A percentile compares a stretch with the other conserved stretches of the same genome.
Conservation (phyloP, 257 asterid species). For the Paulownia fortunei region DNA sequence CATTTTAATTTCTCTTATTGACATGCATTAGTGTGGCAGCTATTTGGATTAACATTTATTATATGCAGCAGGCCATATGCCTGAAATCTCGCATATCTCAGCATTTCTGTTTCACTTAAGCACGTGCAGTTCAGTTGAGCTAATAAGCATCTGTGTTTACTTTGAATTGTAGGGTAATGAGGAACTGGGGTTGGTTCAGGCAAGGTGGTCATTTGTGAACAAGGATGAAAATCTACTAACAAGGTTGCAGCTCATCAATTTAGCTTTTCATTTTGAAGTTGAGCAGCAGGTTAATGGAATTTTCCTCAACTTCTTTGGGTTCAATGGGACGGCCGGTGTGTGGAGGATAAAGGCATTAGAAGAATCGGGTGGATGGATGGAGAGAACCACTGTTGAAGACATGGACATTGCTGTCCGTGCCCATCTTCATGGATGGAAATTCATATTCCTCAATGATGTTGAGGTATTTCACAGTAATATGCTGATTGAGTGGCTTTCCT, state of each 20-base stretch:
- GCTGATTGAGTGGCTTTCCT: not conserved
- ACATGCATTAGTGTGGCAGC: not conserved
- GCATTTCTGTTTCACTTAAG: not conserved
- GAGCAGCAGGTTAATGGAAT: conserved; percentile 96
- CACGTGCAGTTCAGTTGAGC: not conserved
- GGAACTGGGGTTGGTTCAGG: conserved; percentile 91
- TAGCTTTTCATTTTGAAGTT: conserved; percentile 96
- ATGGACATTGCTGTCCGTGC: conserved; percentile 99
- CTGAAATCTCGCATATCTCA: too few relatives aligned
- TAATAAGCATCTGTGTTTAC: not conserved
- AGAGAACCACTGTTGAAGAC: conserved; percentile 95
- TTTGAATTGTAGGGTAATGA: conserved; percentile 74
- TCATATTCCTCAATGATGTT: conserved; percentile 86
- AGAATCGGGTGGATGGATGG: conserved; percentile 97
- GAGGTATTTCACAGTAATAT: conserved; percentile 55
- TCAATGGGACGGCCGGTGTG: conserved; percentile 96
- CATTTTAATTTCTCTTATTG: not conserved
- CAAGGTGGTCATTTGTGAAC: conserved; percentile 97
- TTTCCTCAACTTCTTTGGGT: conserved; percentile 90
- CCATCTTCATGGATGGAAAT: conserved; percentile 97
- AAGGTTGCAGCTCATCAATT: conserved; percentile 79
- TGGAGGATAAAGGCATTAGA: conserved; percentile 97
- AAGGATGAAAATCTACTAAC: conserved; percentile 91
- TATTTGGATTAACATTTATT: not conserved
- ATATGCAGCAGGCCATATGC: not conserved